These are phyloP conservation scores for Penicillium sp. DNA, from an alignment of 2,329 filamentous ascomycete species.

Conservation along the genomic window DNA sequence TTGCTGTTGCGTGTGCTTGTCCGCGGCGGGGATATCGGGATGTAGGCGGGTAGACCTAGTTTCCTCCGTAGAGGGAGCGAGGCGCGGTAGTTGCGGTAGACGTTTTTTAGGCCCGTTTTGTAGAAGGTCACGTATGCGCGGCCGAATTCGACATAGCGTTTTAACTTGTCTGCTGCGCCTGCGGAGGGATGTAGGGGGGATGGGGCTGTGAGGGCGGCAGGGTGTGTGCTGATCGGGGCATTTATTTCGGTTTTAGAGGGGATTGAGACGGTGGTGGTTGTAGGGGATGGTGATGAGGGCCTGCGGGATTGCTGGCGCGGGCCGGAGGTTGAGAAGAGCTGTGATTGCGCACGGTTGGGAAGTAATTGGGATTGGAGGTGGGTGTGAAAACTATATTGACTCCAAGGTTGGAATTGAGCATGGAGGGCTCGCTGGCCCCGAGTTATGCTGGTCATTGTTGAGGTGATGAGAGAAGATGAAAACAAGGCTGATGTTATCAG, in stretches of 20 bases:
- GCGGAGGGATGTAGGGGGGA: slow-evolving; percentile 46
- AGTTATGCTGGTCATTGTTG: slow-evolving; percentile 13
- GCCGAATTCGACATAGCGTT: slow-evolving; percentile 52
- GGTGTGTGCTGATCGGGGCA: slow-evolving; percentile 69
- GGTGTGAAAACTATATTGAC: not conserved
- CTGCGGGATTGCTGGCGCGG: slow-evolving; percentile 6
- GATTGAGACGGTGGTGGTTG: slow-evolving; percentile 5
- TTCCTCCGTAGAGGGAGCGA: slow-evolving; percentile 32
- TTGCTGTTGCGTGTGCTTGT: slow-evolving; percentile 9
- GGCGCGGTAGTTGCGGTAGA: slow-evolving; percentile 62
- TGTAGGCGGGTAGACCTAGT: slow-evolving; percentile 30
- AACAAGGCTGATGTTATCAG: not conserved
- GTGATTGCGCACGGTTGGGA: not conserved
- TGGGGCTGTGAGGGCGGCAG: slow-evolving; percentile 66
- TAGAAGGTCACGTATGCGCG: slow-evolving; percentile 82
- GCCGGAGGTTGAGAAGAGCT: slow-evolving; percentile 20
- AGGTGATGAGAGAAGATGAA: not conserved
- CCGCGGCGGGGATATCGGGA: slow-evolving; percentile 34
- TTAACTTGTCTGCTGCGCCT: slow-evolving; percentile 36
- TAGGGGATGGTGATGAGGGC: slow-evolving; percentile 9
- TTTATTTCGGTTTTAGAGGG: slow-evolving; percentile 53
- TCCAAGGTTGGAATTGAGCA: not conserved
- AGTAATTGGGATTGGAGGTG: not conserved
- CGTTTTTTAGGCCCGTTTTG: slow-evolving; percentile 74
- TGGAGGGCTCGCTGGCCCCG: slow-evolving; percentile 9